Percentiles rank a stretch among this genome's conserved stretches.
Evolutionary conservation across 768 basidiomycete species (phyloP).

Genomic region (Podaxis sp.): DNA sequence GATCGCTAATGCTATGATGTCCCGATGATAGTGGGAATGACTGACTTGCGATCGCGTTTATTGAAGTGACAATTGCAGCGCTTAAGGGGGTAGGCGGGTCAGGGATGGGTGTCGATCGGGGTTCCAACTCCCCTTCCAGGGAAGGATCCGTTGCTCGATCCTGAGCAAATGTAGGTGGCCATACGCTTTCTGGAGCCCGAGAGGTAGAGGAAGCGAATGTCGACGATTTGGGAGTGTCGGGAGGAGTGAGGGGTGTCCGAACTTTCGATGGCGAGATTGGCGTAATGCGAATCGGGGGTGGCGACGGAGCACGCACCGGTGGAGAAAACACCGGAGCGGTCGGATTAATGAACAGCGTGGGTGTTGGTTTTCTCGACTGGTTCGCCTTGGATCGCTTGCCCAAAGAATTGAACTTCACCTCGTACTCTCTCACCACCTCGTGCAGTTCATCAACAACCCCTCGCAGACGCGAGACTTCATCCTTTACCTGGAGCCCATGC

Average conservation of each 20-base stretch:
- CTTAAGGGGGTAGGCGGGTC: constrained; percentile 3
- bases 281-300: neutral
- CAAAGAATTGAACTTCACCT: constrained; percentile 8
- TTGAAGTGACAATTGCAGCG: constrained; percentile 2
- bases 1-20: neutral
- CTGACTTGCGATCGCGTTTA: constrained; percentile 11
- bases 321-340: constrained; percentile 6
- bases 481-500: constrained; percentile 29
- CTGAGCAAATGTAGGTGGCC: neutral
- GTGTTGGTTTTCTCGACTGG: neutral
- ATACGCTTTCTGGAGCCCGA: neutral
- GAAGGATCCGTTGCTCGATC: neutral
- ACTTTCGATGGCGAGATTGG: constrained; percentile 19
- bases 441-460: constrained; percentile 46
- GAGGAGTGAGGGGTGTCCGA: constrained; percentile 35
- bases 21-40: neutral
- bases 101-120: neutral
- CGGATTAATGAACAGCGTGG: constrained; percentile 5
- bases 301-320: neutral
- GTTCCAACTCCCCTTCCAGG: neutral
- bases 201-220: constrained; percentile 7
- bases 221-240: constrained; percentile 28
- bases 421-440: constrained; percentile 26
- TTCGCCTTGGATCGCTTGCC: constrained; percentile 3
- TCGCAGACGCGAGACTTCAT: constrained; percentile 50